Conservation (phyloP, 495 filamentous ascomycete species). For the Hyaloscypha finlandica region DNA sequence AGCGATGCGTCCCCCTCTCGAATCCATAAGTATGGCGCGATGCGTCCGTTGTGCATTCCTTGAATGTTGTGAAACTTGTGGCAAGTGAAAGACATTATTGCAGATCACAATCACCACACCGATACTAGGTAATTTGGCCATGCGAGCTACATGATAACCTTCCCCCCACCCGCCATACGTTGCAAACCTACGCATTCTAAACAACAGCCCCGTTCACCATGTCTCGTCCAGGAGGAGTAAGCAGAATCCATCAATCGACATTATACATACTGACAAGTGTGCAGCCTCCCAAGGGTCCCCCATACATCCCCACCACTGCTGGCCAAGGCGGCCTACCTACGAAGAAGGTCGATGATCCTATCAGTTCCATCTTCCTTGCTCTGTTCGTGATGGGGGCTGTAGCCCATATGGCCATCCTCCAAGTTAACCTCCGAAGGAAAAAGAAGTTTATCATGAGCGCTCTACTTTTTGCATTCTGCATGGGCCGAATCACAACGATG, state of each 20-base stretch:
- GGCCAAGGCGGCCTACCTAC: conserved; percentile 29
- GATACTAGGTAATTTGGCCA: not conserved
- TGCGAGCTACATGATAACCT: too few relatives aligned
- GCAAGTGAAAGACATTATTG: not conserved
- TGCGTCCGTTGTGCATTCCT: not conserved
- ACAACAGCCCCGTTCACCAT: not conserved
- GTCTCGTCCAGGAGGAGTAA: conserved; percentile 1
- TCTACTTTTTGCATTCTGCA: conserved; percentile 60
- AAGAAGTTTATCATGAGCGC: conserved; percentile 79
- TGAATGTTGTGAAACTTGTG: not conserved
- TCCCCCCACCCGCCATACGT: not conserved
- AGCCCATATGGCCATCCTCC: conserved; percentile 67
- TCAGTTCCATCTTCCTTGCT: conserved; percentile 62
- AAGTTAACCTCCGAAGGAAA: conserved; percentile 53
- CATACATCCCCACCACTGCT: conserved; percentile 26
- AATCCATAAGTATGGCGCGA: not conserved
- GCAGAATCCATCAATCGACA: not conserved
- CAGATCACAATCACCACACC: not conserved
- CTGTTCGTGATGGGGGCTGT: conserved; percentile 62
- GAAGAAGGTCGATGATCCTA: conserved; percentile 58
- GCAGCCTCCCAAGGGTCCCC: conserved; percentile 10
- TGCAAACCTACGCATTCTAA: not conserved
- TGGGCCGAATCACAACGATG: conserved; percentile 66
- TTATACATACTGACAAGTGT: not conserved
- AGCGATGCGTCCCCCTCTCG: not conserved